A percentile compares a stretch with the other conserved stretches of the same genome.
These are phyloP conservation scores for Magnusiomyces fungicola DNA, from an alignment of 1,139 yeast genomes.

Conservation along the genomic window DNA sequence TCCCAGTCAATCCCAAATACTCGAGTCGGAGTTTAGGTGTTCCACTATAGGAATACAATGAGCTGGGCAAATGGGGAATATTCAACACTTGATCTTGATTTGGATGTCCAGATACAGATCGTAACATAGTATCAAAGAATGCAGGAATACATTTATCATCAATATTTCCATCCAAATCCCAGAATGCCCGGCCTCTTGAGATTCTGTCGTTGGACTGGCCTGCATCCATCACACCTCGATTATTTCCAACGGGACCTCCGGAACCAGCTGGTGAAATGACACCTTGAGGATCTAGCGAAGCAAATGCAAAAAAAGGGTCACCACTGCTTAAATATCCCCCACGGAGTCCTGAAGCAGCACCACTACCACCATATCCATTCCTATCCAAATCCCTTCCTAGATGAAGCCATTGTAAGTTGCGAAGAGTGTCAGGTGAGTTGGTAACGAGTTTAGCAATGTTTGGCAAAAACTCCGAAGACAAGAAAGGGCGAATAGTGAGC, in stretches of 20 bases:
- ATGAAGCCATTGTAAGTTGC: constrained; percentile 15
- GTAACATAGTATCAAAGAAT: constrained; percentile 17
- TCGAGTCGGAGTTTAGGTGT: constrained; percentile 11
- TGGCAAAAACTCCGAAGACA: constrained; percentile 15
- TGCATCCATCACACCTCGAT: constrained; percentile 1
- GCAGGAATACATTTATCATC: constrained; percentile 14
- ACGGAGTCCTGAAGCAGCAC: not conserved
- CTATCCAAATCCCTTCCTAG: constrained; percentile 16
- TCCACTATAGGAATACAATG: not conserved
- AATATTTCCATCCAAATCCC: constrained; percentile 8
- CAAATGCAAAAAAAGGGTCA: constrained; percentile 18
- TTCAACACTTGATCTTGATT: not conserved
- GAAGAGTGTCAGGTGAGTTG: constrained; percentile 15
- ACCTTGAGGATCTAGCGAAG: constrained; percentile 16
- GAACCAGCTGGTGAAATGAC: constrained; percentile 6
- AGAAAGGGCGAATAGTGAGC: constrained; percentile 19
- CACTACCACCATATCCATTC: not conserved
- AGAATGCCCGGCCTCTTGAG: constrained; percentile 3
- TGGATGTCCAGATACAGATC: not conserved
- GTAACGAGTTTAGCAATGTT: constrained; percentile 18
- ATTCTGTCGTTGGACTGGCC: constrained; percentile 3
- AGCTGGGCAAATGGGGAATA: not conserved
- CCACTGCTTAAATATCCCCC: not conserved
- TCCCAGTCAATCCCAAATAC: constrained; percentile 20
- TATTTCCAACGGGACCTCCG: constrained; percentile 5